Percentiles rank a stretch among this genome's conserved stretches.
Conservation (phyloP, 148 eudicot genomes). For the Silene uniflora region DNA sequence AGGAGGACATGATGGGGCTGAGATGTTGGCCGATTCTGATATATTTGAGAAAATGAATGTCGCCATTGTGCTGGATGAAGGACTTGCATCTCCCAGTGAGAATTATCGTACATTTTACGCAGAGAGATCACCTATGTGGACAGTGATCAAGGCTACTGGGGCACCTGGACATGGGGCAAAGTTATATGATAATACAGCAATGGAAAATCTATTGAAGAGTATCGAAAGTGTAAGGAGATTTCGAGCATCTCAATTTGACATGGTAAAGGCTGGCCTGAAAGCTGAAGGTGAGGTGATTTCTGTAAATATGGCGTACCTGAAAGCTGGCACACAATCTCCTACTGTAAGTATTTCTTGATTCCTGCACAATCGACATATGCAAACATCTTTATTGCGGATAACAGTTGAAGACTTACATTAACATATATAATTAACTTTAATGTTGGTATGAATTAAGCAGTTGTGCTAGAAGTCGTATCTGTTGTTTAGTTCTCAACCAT, state of each 20-base stretch:
- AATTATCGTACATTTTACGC: slow-evolving; percentile 70
- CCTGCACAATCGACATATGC: not conserved
- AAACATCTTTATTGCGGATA: not conserved
- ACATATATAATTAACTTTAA: not conserved
- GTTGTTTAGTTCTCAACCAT: not conserved
- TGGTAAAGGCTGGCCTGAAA: slow-evolving; percentile 80
- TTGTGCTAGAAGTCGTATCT: not conserved
- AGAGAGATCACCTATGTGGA: slow-evolving; percentile 90
- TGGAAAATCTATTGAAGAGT: slow-evolving; percentile 93
- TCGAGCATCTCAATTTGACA: slow-evolving; percentile 83
- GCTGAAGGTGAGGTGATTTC: slow-evolving; percentile 92
- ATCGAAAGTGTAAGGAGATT: slow-evolving; percentile 82
- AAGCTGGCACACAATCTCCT: slow-evolving; percentile 93
- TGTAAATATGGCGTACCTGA: slow-evolving; percentile 81
- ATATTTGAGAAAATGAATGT: too few species aligned
- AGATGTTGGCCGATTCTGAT: slow-evolving; percentile 65
- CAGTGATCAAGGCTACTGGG: slow-evolving; percentile 85
- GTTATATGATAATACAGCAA: too few species aligned
- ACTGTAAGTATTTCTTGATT: slow-evolving; percentile 48
- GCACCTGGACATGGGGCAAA: slow-evolving; percentile 96
- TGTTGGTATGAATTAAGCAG: not conserved
- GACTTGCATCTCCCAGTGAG: slow-evolving; percentile 71
- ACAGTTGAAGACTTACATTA: not conserved
- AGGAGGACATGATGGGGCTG: slow-evolving; percentile 93
- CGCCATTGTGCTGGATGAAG: slow-evolving; percentile 85